Evolutionary conservation across 495 filamentous ascomycete species (phyloP), one percentile per base, ranked within the genome.

Genomic region (Penicillium simplicissimum): DNA sequence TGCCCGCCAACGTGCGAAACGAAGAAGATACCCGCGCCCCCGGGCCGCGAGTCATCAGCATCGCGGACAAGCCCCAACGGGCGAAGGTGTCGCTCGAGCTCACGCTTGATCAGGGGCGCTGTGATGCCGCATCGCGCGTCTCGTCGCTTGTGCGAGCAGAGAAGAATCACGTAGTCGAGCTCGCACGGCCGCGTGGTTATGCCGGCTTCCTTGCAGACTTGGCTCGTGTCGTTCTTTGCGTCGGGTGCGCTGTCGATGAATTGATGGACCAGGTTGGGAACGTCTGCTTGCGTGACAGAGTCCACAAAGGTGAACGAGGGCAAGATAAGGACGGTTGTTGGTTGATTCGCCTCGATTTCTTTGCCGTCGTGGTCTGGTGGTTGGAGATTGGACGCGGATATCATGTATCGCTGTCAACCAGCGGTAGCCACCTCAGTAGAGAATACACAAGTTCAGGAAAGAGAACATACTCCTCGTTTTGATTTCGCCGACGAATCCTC

Each of bases 1-100:
- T 98, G 95, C 0, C 95, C 95, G 11, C 95, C 95, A 0, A 97
- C 91, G 72, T 98, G 95, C 59, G 87, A 92, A 54, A 97, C 91
- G 68, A 96, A 97, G 69, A 96, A 95, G 37, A 98, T 90, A 3
- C 92, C 95, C 1, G 90, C 92, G 0, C 95, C 95, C 9, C 93
- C 94, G 0, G 91, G 86, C 31, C 94, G 74, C 66, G 90, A 87
- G 71, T 98, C 95, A 57, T 91, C 85, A 3, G 90, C 73, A 68
- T 98, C 95, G n/a, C 95, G 87, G 67, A 90, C 91, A 0, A 98
- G 74, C 0, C 93, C 92, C 8, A 91, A 77, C 0, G 91, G 87
- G 4, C 92, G 88, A 37, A 98, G 83, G 67, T 97, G 94, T 0
- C 93, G 82, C 74, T 95, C 91, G 5, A 98, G 82, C 71, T 98